These are phyloP conservation scores for Elongisporangium anandrum DNA, from an alignment of 352 stramenopile genomes.

Conservation along the genomic window DNA sequence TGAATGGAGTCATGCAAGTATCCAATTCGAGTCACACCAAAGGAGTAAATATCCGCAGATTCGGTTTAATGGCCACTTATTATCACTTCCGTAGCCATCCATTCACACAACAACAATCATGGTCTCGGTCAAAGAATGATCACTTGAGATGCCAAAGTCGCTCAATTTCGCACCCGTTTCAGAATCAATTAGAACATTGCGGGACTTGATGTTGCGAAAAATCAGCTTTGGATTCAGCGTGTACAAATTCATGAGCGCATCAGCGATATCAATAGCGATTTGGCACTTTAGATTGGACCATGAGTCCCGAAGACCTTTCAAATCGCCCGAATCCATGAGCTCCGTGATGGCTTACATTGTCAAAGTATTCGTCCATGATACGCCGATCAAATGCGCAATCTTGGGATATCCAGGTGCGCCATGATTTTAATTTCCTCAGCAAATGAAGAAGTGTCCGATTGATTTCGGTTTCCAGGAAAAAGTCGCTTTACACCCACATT, in stretches of 20 bases:
- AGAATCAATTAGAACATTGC: constrained; percentile 65
- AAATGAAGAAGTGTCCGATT: constrained; percentile 49
- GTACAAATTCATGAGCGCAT: constrained; percentile 72
- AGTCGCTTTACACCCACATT: constrained; percentile 71
- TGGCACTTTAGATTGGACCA: constrained; percentile 67
- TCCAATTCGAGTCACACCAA: constrained; percentile 55
- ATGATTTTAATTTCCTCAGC: constrained; percentile 57
- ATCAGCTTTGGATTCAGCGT: constrained; percentile 64
- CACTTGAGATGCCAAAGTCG: constrained; percentile 66
- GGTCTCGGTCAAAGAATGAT: constrained; percentile 46
- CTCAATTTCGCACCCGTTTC: constrained; percentile 58
- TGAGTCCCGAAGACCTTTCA: constrained; percentile 47
- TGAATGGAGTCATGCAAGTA: constrained; percentile 55
- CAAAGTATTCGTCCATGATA: constrained; percentile 59
- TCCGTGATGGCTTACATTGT: constrained; percentile 62
- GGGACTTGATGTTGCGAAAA: constrained; percentile 64
- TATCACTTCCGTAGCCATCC: constrained; percentile 52
- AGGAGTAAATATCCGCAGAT: constrained; percentile 53
- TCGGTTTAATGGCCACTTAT: constrained; percentile 47
- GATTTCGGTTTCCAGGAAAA: constrained; percentile 46
- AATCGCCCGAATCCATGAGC: constrained; percentile 68
- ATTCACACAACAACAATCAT: constrained; percentile 66
- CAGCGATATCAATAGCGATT: constrained; percentile 62
- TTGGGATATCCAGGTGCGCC: constrained; percentile 57
- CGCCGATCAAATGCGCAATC: constrained; percentile 62